Evolutionary conservation across 805 yeast genomes (phyloP).

Genomic region (Ogataea populi-albae): DNA sequence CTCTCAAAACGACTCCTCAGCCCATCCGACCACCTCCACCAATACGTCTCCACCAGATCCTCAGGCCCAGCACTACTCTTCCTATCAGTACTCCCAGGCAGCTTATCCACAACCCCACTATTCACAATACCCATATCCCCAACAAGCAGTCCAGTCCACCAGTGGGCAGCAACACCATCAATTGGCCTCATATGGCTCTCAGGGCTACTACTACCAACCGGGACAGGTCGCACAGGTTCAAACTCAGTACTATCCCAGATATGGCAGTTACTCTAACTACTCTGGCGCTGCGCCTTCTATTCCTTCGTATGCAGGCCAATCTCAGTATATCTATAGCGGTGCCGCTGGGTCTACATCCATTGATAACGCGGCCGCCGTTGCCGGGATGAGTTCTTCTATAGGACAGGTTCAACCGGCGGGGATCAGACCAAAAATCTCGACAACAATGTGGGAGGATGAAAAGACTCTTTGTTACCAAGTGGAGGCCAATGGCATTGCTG

Average conservation of each 20-base stretch:
- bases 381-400: constrained; percentile 9
- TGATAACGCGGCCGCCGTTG: constrained; percentile 5
- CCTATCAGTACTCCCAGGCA: constrained; percentile 5
- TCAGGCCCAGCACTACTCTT: constrained; percentile 6
- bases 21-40: constrained; percentile 7
- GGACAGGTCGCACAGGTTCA: constrained; percentile 13
- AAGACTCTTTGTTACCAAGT: constrained; percentile 70
- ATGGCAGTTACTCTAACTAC: constrained; percentile 17
- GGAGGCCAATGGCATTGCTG: constrained; percentile 64
- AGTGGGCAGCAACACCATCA: constrained; percentile 18
- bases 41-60: constrained; percentile 2
- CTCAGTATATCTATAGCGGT: constrained; percentile 13
- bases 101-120: constrained; percentile 18
- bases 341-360: constrained; percentile 3
- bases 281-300: constrained; percentile 6
- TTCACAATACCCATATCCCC: constrained; percentile 18
- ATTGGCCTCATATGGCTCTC: constrained; percentile 10
- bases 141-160: constrained; percentile 13
- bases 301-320: constrained; percentile 14
- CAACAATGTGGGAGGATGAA: constrained; percentile 77
- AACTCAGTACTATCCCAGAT: constrained; percentile 15
- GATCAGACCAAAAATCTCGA: constrained; percentile 47
- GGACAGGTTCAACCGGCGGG: constrained; percentile 32
- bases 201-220: constrained; percentile 15
- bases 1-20: constrained; percentile 1